Conservation (phyloP, 495 filamentous ascomycete species). For the Barbatosphaeria neglecta region DNA sequence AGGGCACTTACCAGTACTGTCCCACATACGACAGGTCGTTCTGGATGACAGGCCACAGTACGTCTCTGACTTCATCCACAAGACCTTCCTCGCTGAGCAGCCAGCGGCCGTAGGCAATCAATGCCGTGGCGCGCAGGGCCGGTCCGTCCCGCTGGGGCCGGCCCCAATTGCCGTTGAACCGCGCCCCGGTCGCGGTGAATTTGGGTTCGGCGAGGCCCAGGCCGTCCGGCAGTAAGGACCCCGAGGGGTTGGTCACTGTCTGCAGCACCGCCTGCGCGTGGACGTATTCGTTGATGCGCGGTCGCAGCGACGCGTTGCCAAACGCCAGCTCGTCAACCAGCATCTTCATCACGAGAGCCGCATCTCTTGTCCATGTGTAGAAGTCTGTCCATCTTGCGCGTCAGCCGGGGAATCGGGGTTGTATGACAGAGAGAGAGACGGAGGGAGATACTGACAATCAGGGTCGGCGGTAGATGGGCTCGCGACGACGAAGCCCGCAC, state of each 20-base stretch:
- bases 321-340: slow-evolving; percentile 47
- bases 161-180: slow-evolving; percentile 15
- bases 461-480: slow-evolving; percentile 43
- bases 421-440: too few relatives aligned
- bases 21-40: slow-evolving; percentile 56
- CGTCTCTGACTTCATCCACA: slow-evolving; percentile 16
- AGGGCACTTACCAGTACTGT: slow-evolving; percentile 51
- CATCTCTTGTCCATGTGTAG: slow-evolving; percentile 60
- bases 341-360: slow-evolving; percentile 47
- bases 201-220: slow-evolving; percentile 44
- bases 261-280: slow-evolving; percentile 44
- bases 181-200: slow-evolving; percentile 20
- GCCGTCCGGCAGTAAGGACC: slow-evolving; percentile 28
- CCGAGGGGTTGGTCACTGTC: slow-evolving; percentile 46
- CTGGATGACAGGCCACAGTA: slow-evolving; percentile 48
- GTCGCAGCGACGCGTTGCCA: slow-evolving; percentile 33
- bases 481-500: slow-evolving; percentile 46
- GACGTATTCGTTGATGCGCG: slow-evolving; percentile 45
- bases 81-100: slow-evolving; percentile 32
- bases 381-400: slow-evolving; percentile 25
- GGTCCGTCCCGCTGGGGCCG: slow-evolving; percentile 60
- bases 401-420: too few relatives aligned
- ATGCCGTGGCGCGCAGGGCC: slow-evolving; percentile 48
- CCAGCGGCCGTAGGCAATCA: slow-evolving; percentile 30
- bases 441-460: slow-evolving; percentile 31